Percentiles rank a stretch among this genome's conserved stretches.
Evolutionary conservation across 1,284 basidiomycete species (phyloP).

Genomic region (Sanghuangporus sanghuang): DNA sequence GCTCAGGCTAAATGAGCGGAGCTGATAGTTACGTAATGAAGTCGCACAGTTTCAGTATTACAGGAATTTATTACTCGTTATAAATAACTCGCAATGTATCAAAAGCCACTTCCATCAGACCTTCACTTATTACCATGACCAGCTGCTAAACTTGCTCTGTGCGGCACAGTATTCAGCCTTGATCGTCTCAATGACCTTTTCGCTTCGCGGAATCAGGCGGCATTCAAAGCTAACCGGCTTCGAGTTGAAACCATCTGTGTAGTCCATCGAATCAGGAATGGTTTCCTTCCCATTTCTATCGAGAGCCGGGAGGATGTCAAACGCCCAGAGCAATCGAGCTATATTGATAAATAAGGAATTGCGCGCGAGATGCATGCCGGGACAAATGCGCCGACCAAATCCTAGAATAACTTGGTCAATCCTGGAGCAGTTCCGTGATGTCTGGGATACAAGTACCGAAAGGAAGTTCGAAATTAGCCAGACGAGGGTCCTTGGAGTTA

Average conservation of each 20-base stretch:
- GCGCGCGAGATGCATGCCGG: constrained; percentile 40
- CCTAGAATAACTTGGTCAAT: constrained; percentile 17
- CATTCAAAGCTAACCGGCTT: constrained; percentile 38
- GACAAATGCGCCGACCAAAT: constrained; percentile 42
- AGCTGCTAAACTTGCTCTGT: constrained; percentile 16
- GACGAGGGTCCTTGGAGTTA: constrained; percentile 29
- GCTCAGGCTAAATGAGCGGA: too few relatives aligned
- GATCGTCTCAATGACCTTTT: constrained; percentile 23
- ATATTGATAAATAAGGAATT: constrained; percentile 41
- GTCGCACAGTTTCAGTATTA: too few relatives aligned
- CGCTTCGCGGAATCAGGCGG: constrained; percentile 29
- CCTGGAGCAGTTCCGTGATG: neutral
- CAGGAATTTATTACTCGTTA: neutral
- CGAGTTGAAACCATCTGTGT: constrained; percentile 44
- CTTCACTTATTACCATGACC: constrained; percentile 13
- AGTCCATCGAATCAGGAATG: constrained; percentile 31
- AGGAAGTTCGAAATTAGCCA: constrained; percentile 38
- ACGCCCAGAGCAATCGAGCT: constrained; percentile 38
- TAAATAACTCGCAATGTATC: neutral
- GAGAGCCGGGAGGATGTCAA: constrained; percentile 32
- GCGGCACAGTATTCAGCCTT: constrained; percentile 27
- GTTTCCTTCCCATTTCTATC: constrained; percentile 17
- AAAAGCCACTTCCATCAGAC: neutral
- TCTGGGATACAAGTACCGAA: constrained; percentile 25
- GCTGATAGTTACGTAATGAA: too few relatives aligned